Evolutionary conservation across 1,139 yeast genomes (phyloP).

Genomic region (Kodamaea suecica): DNA sequence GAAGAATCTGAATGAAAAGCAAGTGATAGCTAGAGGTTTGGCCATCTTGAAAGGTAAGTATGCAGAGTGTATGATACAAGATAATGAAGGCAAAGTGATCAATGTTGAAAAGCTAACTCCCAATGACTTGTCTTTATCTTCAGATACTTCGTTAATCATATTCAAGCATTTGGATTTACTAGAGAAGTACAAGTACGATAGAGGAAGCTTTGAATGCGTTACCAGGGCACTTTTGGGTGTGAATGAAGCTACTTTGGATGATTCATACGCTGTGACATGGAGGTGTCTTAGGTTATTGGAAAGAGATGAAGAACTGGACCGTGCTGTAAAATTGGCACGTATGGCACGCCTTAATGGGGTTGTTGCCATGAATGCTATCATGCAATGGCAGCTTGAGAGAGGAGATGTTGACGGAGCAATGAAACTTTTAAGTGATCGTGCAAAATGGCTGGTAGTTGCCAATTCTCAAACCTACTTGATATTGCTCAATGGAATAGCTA

Average conservation of each 20-base stretch:
- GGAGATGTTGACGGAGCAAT: slow-evolving; percentile 45
- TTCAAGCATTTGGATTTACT: slow-evolving; percentile 31
- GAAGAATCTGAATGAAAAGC: slow-evolving; percentile 3
- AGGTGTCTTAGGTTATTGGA: slow-evolving; percentile 51
- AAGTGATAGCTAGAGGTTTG: slow-evolving; percentile 9
- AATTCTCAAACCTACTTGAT: slow-evolving; percentile 56
- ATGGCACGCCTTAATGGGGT: slow-evolving; percentile 49
- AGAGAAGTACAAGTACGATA: slow-evolving; percentile 21
- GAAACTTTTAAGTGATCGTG: slow-evolving; percentile 49
- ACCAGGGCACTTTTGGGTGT: slow-evolving; percentile 55
- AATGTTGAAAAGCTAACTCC: slow-evolving; percentile 18
- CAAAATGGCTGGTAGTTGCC: slow-evolving; percentile 56
- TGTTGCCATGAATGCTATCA: slow-evolving; percentile 60
- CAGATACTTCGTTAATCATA: slow-evolving; percentile 23
- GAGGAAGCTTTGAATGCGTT: slow-evolving; percentile 40
- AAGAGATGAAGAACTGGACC: slow-evolving; percentile 40
- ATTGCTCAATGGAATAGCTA: slow-evolving; percentile 56
- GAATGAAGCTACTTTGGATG: slow-evolving; percentile 52
- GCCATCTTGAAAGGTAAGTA: slow-evolving; percentile 23
- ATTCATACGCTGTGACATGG: slow-evolving; percentile 51
- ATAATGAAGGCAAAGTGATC: slow-evolving; percentile 19
- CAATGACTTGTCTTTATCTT: slow-evolving; percentile 22
- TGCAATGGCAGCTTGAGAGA: slow-evolving; percentile 45
- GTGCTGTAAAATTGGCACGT: slow-evolving; percentile 53
- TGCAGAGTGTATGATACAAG: slow-evolving; percentile 20